Conservation (phyloP, 805 yeast genomes). For the Maudiozyma saulgeensis region DNA sequence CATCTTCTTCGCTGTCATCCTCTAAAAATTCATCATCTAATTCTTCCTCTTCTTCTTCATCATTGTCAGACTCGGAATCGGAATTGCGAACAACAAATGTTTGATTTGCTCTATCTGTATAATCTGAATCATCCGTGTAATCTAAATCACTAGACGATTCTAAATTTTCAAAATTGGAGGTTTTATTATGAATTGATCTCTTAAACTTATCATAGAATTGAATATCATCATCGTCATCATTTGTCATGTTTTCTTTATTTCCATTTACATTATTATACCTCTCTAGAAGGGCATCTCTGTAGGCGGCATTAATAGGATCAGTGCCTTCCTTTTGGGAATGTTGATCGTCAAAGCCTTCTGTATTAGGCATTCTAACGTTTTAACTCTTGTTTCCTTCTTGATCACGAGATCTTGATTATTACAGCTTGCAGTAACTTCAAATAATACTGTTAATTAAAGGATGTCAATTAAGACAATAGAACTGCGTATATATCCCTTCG, state of each 20-base stretch:
- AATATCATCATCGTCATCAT: not conserved
- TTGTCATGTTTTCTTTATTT: not conserved
- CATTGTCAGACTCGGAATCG: conserved; percentile 1
- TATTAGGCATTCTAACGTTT: no score
- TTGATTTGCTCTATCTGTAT: conserved; percentile 5
- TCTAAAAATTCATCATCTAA: conserved; percentile 13
- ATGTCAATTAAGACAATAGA: no score
- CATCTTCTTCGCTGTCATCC: conserved; percentile 6
- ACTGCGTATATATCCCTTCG: no score
- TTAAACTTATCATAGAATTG: conserved; percentile 1
- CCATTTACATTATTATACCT: not conserved
- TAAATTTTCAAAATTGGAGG: not conserved
- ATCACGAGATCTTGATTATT: no score
- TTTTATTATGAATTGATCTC: not conserved
- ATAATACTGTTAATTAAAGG: no score
- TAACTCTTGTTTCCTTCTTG: no score
- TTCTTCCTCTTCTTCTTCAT: conserved; percentile 12
- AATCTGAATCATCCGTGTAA: conserved; percentile 6
- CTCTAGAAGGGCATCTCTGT: not conserved
- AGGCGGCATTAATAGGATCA: conserved; percentile 1
- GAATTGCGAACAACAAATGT: conserved; percentile 1
- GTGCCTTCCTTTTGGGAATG: no score
- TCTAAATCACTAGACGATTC: not conserved
- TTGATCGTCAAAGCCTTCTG: no score
- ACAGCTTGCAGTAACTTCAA: no score